A percentile compares a stretch with the other conserved stretches of the same genome.
These are phyloP conservation scores for Pterocarpus santalinus DNA, from an alignment of 306 rosid species.

Conservation along the genomic window DNA sequence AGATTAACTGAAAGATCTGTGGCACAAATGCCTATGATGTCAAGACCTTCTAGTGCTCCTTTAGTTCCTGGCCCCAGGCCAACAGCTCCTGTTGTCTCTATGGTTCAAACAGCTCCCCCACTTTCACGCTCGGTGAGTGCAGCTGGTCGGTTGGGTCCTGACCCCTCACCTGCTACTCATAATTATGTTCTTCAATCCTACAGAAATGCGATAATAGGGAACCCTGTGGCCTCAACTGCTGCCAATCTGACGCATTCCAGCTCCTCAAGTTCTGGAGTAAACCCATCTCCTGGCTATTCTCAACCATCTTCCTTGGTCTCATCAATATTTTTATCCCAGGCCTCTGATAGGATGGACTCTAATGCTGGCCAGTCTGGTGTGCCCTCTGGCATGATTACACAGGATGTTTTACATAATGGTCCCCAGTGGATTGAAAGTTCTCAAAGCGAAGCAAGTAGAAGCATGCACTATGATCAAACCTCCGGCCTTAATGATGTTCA, in stretches of 20 bases:
- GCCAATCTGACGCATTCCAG: slow-evolving; percentile 65
- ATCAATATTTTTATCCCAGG: slow-evolving; percentile 64
- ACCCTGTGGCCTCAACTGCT: slow-evolving; percentile 63
- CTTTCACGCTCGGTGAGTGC: slow-evolving; percentile 91
- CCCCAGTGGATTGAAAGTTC: slow-evolving; percentile 75
- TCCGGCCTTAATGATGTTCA: slow-evolving; percentile 61
- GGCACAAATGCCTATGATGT: slow-evolving; percentile 62
- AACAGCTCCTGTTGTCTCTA: slow-evolving; percentile 72
- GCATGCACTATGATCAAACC: slow-evolving; percentile 63
- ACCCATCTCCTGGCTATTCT: slow-evolving; percentile 64
- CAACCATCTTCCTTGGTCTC: slow-evolving; percentile 74
- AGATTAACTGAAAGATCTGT: slow-evolving; percentile 66
- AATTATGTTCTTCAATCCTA: slow-evolving; percentile 88
- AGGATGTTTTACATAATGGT: slow-evolving; percentile 71
- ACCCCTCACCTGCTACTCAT: slow-evolving; percentile 77
- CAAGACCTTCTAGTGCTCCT: slow-evolving; percentile 93
- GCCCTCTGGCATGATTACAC: slow-evolving; percentile 61
- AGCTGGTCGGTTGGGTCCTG: slow-evolving; percentile 90
- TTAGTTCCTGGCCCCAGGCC: slow-evolving; percentile 82
- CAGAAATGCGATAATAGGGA: slow-evolving; percentile 92
- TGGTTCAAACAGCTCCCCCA: slow-evolving; percentile 79
- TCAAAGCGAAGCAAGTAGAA: slow-evolving; percentile 65
- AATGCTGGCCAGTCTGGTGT: slow-evolving; percentile 58
- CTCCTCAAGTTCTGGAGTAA: slow-evolving; percentile 63
- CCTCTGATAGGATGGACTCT: slow-evolving; percentile 73